Percentiles rank a stretch among this genome's conserved stretches.
Conservation (phyloP, 306 rosid genomes). For the Rosa chinensis region DNA sequence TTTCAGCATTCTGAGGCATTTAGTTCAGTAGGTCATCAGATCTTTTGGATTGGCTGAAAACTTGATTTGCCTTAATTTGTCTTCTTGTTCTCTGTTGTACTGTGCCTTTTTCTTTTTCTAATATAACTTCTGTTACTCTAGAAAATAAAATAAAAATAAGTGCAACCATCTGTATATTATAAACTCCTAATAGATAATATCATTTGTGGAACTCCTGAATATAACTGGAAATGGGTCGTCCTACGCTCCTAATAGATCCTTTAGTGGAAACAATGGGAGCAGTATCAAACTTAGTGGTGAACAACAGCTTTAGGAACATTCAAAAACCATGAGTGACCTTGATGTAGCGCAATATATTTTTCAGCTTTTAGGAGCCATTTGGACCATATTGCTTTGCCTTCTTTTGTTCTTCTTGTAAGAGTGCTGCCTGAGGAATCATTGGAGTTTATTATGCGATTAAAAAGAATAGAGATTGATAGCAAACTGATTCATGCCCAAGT, state of each 20-base stretch:
- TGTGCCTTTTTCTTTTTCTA: not conserved
- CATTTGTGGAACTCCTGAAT: not conserved
- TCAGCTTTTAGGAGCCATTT: constrained; percentile 1
- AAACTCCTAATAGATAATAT: not conserved
- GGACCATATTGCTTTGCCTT: constrained; percentile 4
- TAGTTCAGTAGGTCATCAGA: not conserved
- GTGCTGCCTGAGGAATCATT: not conserved
- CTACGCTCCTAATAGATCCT: not conserved
- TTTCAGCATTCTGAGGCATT: constrained; percentile 7
- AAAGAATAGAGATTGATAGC: not conserved
- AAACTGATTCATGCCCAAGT: not conserved
- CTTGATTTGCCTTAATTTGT: constrained; percentile 2
- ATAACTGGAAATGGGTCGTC: not conserved
- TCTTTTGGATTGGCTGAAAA: not conserved
- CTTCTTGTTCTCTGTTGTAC: not conserved
- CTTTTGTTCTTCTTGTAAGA: not conserved
- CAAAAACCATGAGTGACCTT: not conserved
- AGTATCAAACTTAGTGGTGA: not conserved
- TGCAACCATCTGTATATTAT: not conserved
- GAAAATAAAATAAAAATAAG: not conserved
- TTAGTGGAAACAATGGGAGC: not conserved
- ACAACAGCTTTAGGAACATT: not conserved
- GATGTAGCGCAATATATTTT: not conserved
- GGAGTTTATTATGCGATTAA: not conserved
- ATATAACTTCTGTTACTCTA: not conserved